phyloP scores from a whole-genome alignment of 768 basidiomycete genomes.

The Mycena haematopus region DNA sequence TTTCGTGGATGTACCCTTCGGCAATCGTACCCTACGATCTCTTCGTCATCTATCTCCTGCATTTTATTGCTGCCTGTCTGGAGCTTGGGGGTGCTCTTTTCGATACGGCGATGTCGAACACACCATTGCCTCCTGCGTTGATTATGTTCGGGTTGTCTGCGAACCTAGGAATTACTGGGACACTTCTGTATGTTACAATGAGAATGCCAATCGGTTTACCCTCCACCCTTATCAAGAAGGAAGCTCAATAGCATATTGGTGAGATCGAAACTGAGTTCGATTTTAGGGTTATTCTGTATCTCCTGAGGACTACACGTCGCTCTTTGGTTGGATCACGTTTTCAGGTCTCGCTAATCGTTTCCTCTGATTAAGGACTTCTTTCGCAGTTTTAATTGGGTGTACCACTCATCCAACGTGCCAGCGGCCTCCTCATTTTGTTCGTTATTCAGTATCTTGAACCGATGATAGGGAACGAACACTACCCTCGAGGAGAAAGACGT shows the following conservation, averaged over 20 bases:
- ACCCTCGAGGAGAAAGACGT: slow-evolving; percentile 76
- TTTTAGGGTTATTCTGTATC: slow-evolving; percentile 57
- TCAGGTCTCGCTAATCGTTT: not conserved
- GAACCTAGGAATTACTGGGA: slow-evolving; percentile 4
- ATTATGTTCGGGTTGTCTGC: slow-evolving; percentile 1
- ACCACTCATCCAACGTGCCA: slow-evolving; percentile 56
- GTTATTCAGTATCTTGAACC: not conserved
- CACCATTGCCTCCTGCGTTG: not conserved
- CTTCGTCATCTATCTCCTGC: slow-evolving; percentile 27
- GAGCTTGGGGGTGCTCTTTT: slow-evolving; percentile 25
- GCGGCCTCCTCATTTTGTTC: not conserved
- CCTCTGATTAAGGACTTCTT: not conserved
- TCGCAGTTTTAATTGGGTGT: slow-evolving; percentile 54
- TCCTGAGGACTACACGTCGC: slow-evolving; percentile 78
- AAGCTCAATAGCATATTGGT: slow-evolving; percentile 36
- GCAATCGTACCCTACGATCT: slow-evolving; percentile 33
- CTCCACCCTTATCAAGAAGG: slow-evolving; percentile 48
- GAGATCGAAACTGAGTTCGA: not conserved
- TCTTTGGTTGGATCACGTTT: slow-evolving; percentile 69
- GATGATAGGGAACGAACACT: slow-evolving; percentile 47
- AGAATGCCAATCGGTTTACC: slow-evolving; percentile 32
- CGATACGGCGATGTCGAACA: not conserved
- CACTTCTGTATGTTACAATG: slow-evolving; percentile 12
- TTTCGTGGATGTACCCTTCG: slow-evolving; percentile 34
- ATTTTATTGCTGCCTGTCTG: slow-evolving; percentile 27